Evolutionary conservation across 2,329 filamentous ascomycete species (phyloP), one percentile per base, ranked within the genome.

Genomic region (Gliomastix tumulicola): DNA sequence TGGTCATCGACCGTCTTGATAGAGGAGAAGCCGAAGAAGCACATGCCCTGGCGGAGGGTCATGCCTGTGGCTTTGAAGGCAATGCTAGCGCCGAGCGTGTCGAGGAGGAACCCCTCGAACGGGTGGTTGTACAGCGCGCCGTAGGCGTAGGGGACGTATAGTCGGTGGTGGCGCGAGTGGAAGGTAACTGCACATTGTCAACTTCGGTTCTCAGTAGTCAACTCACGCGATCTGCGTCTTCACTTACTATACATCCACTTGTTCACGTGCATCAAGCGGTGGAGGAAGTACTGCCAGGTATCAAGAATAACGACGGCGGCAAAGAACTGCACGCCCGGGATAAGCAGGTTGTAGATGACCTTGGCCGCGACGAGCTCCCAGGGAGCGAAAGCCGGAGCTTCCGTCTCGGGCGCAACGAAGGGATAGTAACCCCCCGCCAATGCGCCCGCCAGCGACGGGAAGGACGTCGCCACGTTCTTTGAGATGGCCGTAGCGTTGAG

Each of bases 1-100:
- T 98, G 92, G 56, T 98, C 92, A 54, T 96, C 89, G 19, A 97
- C 88, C 0, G 92, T 97, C 71, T 98, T 98, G 69, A 96, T 79
- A 7, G 87, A 94, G 21, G 85, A 90, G 58, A 79, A 75, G 35
- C 82, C 82, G 62, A 95, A 97, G 69, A 96, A 96, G 60, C 78
- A 76, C 68, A 95, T 89, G 49, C 82, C 84, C 60, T 94, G 87
- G 37, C 89, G 81, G 34, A 82, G 71, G n/a, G 79, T 88, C 84
- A 97, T 84, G 42, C 83, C 74, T 0, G 86, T 78, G 11, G 84
- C 54, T 51, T 95, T 81, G 65, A 94, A 97, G 17, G 77, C 87
- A 25, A 96, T 60, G 18, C 85, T 85, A 9, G 89, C 85, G 39
- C 92, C 90, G 12, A 88, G 73, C 1, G 89, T 97, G 57, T 98